These are phyloP conservation scores for Coniferiporia weirii DNA, from an alignment of 1,284 basidiomycete species.

Conservation along the genomic window DNA sequence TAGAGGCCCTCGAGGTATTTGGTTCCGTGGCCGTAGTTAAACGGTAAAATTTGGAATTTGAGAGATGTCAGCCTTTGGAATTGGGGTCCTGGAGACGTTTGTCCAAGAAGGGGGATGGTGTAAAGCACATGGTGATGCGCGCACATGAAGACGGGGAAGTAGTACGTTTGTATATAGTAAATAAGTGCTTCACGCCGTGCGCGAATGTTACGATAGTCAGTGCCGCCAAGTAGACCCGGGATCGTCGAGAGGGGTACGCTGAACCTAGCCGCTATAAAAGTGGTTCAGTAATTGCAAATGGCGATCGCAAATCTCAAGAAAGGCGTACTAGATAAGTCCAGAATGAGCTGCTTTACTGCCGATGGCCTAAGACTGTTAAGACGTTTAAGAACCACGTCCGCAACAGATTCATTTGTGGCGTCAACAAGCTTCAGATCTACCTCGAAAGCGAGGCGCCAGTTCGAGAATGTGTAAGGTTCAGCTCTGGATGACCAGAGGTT, in stretches of 20 bases:
- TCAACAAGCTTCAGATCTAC: slow-evolving; percentile 28
- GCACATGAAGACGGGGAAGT: slow-evolving; percentile 27
- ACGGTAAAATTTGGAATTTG: slow-evolving; percentile 24
- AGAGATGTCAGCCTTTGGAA: slow-evolving; percentile 24
- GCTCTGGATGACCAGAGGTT: slow-evolving; percentile 14
- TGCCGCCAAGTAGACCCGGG: slow-evolving; percentile 22
- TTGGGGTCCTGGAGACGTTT: not conserved
- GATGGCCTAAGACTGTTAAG: slow-evolving; percentile 21
- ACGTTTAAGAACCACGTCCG: slow-evolving; percentile 19
- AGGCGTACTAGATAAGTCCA: slow-evolving; percentile 28
- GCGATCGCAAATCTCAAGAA: not conserved
- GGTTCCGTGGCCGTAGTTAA: not conserved
- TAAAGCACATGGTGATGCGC: slow-evolving; percentile 28
- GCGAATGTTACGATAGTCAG: slow-evolving; percentile 25
- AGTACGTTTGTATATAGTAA: slow-evolving; percentile 28
- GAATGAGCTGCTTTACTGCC: slow-evolving; percentile 27
- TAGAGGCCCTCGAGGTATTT: slow-evolving; percentile 8
- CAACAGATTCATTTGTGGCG: slow-evolving; percentile 16
- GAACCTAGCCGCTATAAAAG: slow-evolving; percentile 15
- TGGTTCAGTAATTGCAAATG: not conserved
- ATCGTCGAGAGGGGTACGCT: slow-evolving; percentile 9
- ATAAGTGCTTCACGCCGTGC: slow-evolving; percentile 26
- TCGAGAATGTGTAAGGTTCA: slow-evolving; percentile 19
- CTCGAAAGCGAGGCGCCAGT: slow-evolving; percentile 31
- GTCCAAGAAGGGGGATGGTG: slow-evolving; percentile 23